A percentile compares a stretch with the other conserved stretches of the same genome.
These are phyloP conservation scores for Rhizoctonia solani DNA, from an alignment of 1,284 basidiomycete genomes.

Conservation along the genomic window DNA sequence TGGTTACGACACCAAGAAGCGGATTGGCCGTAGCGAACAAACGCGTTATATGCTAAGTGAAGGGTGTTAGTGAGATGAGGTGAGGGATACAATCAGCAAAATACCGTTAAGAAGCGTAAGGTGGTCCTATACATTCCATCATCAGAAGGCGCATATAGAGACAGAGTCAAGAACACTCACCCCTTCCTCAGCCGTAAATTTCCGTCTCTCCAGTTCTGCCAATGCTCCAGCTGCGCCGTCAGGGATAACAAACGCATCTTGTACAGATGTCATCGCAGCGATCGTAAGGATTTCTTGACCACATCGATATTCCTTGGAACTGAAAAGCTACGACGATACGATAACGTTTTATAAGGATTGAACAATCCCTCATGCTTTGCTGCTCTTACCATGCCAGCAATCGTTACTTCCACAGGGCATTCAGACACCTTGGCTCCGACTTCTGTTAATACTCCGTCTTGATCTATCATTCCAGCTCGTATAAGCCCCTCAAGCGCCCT, in stretches of 20 bases:
- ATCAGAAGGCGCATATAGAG: not conserved
- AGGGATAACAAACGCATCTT: slow-evolving; percentile 88
- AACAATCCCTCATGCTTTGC: too few relatives aligned
- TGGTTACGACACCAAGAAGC: slow-evolving; percentile 93
- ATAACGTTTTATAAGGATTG: slow-evolving; percentile 41
- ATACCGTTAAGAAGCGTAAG: slow-evolving; percentile 87
- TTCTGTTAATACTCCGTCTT: slow-evolving; percentile 62
- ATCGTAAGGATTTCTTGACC: slow-evolving; percentile 94
- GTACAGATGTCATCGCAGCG: slow-evolving; percentile 91
- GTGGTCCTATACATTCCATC: slow-evolving; percentile 70
- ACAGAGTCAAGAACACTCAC: slow-evolving; percentile 50
- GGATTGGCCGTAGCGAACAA: slow-evolving; percentile 78
- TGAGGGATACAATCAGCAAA: slow-evolving; percentile 37
- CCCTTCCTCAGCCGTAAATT: slow-evolving; percentile 97
- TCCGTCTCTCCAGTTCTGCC: slow-evolving; percentile 86
- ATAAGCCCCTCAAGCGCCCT: slow-evolving; percentile 78
- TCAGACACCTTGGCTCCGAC: slow-evolving; percentile 75
- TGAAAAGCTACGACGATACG: slow-evolving; percentile 66
- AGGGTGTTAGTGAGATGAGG: slow-evolving; percentile 18
- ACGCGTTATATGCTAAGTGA: slow-evolving; percentile 84
- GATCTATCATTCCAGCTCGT: slow-evolving; percentile 68
- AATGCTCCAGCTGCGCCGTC: slow-evolving; percentile 82
- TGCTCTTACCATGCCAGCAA: slow-evolving; percentile 70
- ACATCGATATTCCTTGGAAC: slow-evolving; percentile 80
- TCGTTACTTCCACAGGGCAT: slow-evolving; percentile 73